Evolutionary conservation across 1,139 yeast species (phyloP).

Genomic region (Casaregolazyma lundiana): DNA sequence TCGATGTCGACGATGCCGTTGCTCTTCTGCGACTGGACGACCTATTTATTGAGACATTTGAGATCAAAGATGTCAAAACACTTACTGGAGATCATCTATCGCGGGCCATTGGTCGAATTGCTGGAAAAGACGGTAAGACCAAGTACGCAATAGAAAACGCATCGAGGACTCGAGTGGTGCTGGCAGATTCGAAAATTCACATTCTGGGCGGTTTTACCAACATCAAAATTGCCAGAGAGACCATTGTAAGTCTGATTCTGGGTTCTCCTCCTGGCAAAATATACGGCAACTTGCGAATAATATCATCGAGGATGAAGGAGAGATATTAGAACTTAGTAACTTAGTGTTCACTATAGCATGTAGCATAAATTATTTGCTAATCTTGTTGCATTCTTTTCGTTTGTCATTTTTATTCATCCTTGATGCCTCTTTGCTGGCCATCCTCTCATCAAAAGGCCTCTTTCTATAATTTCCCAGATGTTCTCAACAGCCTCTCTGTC

Average conservation of each 20-base stretch:
- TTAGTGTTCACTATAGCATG: neutral
- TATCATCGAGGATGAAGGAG: slow-evolving; percentile 96
- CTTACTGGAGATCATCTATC: slow-evolving; percentile 93
- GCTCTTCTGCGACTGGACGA: slow-evolving; percentile 93
- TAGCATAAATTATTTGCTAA: neutral
- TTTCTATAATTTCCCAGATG: slow-evolving; percentile 62
- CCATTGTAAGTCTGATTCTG: slow-evolving; percentile 87
- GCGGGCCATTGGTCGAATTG: slow-evolving; percentile 98
- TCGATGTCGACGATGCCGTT: slow-evolving; percentile 94
- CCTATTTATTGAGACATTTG: slow-evolving; percentile 93
- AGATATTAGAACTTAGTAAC: slow-evolving; percentile 53
- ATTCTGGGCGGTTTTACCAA: slow-evolving; percentile 96
- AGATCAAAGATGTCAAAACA: slow-evolving; percentile 93
- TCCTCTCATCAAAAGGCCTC: slow-evolving; percentile 18
- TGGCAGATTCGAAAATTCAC: slow-evolving; percentile 95
- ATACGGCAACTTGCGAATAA: slow-evolving; percentile 93
- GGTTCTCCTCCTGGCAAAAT: slow-evolving; percentile 99
- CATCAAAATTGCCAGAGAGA: slow-evolving; percentile 95
- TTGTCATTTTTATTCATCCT: slow-evolving; percentile 9
- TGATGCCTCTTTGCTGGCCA: slow-evolving; percentile 12
- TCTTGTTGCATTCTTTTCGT: neutral
- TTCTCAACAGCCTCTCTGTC: slow-evolving; percentile 82
- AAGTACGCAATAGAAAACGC: slow-evolving; percentile 98
- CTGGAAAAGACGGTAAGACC: slow-evolving; percentile 98
- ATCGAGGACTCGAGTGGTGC: slow-evolving; percentile 92